Evolutionary conservation across 805 yeast species (phyloP), one percentile per base, ranked within the genome.

Genomic region (Maudiozyma saulgeensis): DNA sequence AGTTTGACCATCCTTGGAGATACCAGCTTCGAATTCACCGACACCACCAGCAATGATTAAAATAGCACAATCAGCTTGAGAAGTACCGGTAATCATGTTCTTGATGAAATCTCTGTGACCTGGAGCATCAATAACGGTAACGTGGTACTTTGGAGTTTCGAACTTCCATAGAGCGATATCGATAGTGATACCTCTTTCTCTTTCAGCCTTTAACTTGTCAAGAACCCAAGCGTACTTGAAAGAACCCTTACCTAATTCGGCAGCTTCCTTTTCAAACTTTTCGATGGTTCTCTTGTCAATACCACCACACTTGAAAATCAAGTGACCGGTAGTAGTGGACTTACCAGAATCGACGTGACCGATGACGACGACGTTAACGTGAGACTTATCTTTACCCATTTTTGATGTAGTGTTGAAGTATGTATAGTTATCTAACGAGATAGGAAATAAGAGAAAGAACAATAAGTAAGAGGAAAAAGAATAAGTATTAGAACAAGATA

Each of bases 311-410:
- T 89, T 89, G 95, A 74, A 90, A 73, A 90, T 89, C 79, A 90
- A 86, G 84, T 90, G 97, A 78, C 97, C 97, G 75, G 98, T 90
- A 78, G 97, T 91, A 73, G 98, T 90, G 60, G 97, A 91, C 80
- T 87, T 86, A 80, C 93, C 93, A 69, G 97, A 90, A 80, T 91
- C 99, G 98, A 93, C 99, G 96, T 91, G 98, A 79, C 98, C 99
- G 77, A 91, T 91, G 74, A 91, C 98, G 77, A 91, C 99, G 80
- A 91, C 95, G 96, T 91, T 91, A 81, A 91, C 87, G 87, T 91
- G 98, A 78, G 80, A 71, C 84, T 91, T 90, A 72, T 82, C 96
- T 78, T 88, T 88, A 84, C 49, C 49, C 49, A 47, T 47, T 47
- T 6, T 26, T 21, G 42, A 39, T 39, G 42, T 9, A 8, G 23